Percentiles rank a stretch among this genome's conserved stretches.
These are phyloP conservation scores for Talaromyces ruber DNA, from an alignment of 495 filamentous ascomycete genomes.

Conservation along the genomic window DNA sequence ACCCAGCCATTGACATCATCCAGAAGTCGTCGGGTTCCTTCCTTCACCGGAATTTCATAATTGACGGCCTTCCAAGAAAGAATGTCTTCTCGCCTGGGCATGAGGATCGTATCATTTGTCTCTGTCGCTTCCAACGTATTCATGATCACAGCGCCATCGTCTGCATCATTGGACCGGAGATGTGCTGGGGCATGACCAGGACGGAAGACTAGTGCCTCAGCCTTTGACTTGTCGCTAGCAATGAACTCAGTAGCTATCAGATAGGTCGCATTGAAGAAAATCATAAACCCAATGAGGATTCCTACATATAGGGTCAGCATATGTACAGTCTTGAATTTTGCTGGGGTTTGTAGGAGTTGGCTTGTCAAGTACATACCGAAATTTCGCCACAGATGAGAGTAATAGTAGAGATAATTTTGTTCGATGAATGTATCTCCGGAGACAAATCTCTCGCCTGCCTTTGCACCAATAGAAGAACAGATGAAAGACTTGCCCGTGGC, in stretches of 20 bases:
- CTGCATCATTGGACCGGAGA: neutral
- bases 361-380: conserved; percentile 55
- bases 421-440: conserved; percentile 46
- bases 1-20: conserved; percentile 71
- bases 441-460: conserved; percentile 42
- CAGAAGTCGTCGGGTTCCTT: conserved; percentile 58
- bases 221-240: conserved; percentile 21
- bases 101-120: no score
- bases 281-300: no score
- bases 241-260: conserved; percentile 17
- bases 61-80: conserved; percentile 43
- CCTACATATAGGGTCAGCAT: no score
- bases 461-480: conserved; percentile 44
- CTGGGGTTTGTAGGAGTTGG: no score
- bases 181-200: conserved; percentile 10
- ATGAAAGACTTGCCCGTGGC: conserved; percentile 38
- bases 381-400: conserved; percentile 57
- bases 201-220: conserved; percentile 40
- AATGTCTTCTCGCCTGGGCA: neutral
- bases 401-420: conserved; percentile 45
- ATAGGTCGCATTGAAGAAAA: conserved; percentile 49
- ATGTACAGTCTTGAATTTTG: no score
- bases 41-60: conserved; percentile 62
- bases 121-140: no score
- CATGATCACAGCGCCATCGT: no score